Evolutionary conservation across 1,284 basidiomycete species (phyloP), one percentile per base, ranked within the genome.

Genomic region (Acaromyces ingoldii): DNA sequence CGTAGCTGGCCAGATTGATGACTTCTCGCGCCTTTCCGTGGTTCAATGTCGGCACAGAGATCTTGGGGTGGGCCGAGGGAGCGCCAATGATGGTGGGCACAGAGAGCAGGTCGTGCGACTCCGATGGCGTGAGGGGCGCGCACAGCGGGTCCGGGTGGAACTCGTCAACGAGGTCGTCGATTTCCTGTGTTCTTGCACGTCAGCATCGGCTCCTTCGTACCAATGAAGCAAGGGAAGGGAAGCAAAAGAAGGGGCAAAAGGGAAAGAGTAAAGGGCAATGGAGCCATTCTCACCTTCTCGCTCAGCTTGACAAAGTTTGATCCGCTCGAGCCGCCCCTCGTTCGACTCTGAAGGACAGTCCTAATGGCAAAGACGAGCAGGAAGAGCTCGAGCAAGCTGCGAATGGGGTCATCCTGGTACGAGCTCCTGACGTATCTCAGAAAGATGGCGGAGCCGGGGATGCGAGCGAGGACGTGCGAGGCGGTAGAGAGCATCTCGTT

Each of bases 131-230:
- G 41, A 87, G 80, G 17, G 83, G 83, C 29, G 81, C 81, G 5
- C 83, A 85, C 3, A 99, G 82, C 11, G 89, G 85, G 61, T 92
- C 89, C 0, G 95, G 95, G 9, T 81, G 81, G 89, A 92, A 99
- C 75, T 98, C 95, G 53, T 89, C 85, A 1, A 99, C 89, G 33
- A 98, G 83, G 68, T 98, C 93, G 74, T 96, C 86, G 55, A 97
- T 86, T 84, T 98, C 95, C 89, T 95, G 67, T n/a, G 33, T 46
- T 31, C 26, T 5, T 42, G 13, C 19, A 19, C 13, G 13, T 34
- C 13, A 19, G n/a, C 19, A 13, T 13, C 13, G 13, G n/a, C 19
- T 13, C 33, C 19, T 34, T n/a, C 19, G 13, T 34, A 19, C 33
- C 19, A 13, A 19, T 34, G 13, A 19, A 13, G 13, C 13, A 13